Evolutionary conservation across 192 early-diverging fungal genomes (phyloP).

Genomic region (Oehlia diaphana): DNA sequence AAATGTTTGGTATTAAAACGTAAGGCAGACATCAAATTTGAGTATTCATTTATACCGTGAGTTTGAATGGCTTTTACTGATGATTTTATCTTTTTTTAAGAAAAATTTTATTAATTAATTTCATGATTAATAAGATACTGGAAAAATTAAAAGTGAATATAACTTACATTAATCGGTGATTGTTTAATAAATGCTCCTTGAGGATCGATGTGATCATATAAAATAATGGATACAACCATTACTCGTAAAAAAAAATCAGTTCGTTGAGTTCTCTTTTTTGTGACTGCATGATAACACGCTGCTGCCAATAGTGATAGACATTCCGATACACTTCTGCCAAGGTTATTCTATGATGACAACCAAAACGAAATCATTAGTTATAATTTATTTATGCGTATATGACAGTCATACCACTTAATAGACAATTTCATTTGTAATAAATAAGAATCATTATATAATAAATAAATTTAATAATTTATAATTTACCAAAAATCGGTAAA

Average conservation of each 20-base stretch:
- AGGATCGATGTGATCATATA: slow-evolving; percentile 89
- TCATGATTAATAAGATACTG: not conserved
- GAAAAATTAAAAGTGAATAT: not conserved
- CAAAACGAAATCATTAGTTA: not conserved
- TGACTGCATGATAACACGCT: slow-evolving; percentile 78
- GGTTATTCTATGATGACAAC: slow-evolving; percentile 33
- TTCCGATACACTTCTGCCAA: slow-evolving; percentile 60
- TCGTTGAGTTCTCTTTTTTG: slow-evolving; percentile 62
- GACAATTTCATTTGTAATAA: too few species aligned
- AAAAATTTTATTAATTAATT: not conserved
- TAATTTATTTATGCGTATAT: not conserved
- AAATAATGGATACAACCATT: slow-evolving; percentile 83
- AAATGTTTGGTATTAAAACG: slow-evolving; percentile 79
- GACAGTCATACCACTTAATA: too few species aligned
- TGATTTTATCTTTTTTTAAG: slow-evolving; percentile 47
- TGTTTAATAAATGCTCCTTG: slow-evolving; percentile 74
- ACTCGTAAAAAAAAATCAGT: slow-evolving; percentile 81
- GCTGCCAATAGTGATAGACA: slow-evolving; percentile 74
- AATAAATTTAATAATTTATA: too few species aligned
- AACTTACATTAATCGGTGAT: slow-evolving; percentile 80
- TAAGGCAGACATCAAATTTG: slow-evolving; percentile 71
- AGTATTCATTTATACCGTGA: slow-evolving; percentile 48
- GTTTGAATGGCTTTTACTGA: slow-evolving; percentile 68
- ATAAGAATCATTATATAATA: too few species aligned
- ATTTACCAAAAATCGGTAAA: too few species aligned